phyloP scores from a whole-genome alignment of 2,329 filamentous ascomycete species.

The Trichoderma sp. region DNA sequence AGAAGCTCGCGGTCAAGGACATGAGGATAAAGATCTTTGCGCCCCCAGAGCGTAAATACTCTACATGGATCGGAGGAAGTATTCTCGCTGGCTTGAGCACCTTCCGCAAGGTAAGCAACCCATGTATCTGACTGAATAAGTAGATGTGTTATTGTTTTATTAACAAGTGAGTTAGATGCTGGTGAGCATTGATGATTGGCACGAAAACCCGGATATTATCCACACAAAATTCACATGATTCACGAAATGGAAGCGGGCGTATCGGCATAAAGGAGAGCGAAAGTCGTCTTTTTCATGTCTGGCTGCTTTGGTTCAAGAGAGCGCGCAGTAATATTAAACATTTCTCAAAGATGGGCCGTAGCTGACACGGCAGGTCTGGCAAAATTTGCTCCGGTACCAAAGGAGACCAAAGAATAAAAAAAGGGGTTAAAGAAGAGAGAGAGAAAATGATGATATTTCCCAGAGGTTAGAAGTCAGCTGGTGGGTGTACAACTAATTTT shows the following conservation, averaged over 20 bases:
- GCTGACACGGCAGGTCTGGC: not conserved
- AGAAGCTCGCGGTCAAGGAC: conserved; percentile 92
- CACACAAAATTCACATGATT: conserved; percentile 91
- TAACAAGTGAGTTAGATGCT: conserved; percentile 73
- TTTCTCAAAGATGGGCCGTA: not conserved
- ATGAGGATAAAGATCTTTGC: conserved; percentile 99
- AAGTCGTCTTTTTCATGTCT: conserved; percentile 16
- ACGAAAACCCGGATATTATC: conserved; percentile 98
- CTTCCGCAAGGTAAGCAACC: conserved; percentile 80
- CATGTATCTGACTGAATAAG: not conserved
- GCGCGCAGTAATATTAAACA: not conserved
- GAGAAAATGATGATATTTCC: not conserved
- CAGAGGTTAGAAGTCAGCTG: not conserved
- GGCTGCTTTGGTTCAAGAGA: conserved; percentile 3
- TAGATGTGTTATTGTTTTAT: not conserved
- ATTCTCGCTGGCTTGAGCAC: conserved; percentile 96
- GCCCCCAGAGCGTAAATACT: conserved; percentile 96
- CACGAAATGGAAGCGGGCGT: conserved; percentile 10
- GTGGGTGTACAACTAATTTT: conserved; percentile 18
- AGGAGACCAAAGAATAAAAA: not conserved
- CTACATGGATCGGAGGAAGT: conserved; percentile 97
- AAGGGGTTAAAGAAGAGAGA: not conserved
- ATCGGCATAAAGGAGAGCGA: conserved; percentile 13
- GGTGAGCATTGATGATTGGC: conserved; percentile 99
- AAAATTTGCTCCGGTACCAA: not conserved